Percentiles rank a stretch among this genome's conserved stretches.
Conservation (phyloP, 495 filamentous ascomycete genomes). For the Penicillium coprophilum region DNA sequence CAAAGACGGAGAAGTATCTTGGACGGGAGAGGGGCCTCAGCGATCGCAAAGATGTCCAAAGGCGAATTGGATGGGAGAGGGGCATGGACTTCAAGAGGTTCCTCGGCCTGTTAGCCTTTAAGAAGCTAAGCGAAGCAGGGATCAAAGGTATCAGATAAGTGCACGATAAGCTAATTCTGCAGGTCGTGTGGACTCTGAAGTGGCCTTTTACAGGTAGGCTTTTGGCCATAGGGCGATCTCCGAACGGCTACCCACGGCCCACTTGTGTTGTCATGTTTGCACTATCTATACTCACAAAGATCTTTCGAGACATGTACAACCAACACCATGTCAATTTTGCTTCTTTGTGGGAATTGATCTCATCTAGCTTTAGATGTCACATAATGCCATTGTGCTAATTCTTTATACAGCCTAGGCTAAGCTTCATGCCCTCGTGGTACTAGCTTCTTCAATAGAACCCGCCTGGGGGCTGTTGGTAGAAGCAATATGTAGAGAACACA, state of each 20-base stretch:
- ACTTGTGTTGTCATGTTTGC: slow-evolving; percentile 22
- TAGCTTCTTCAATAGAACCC: no score
- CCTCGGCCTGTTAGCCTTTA: neutral
- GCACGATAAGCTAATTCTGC: slow-evolving; percentile 17
- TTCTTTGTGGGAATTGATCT: neutral
- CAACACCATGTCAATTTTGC: neutral
- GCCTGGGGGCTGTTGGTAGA: no score
- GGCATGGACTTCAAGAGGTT: slow-evolving; percentile 32
- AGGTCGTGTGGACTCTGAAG: slow-evolving; percentile 16
- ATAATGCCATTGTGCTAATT: neutral
- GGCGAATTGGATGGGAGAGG: slow-evolving; percentile 39
- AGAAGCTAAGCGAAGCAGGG: slow-evolving; percentile 1
- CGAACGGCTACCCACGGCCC: slow-evolving; percentile 19
- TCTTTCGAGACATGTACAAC: neutral
- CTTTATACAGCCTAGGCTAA: neutral
- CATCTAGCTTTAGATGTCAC: neutral
- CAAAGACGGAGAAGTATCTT: slow-evolving; percentile 41
- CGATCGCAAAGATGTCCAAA: slow-evolving; percentile 40
- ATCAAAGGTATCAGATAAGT: slow-evolving; percentile 4
- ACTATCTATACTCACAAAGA: neutral
- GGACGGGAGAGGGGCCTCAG: slow-evolving; percentile 30
- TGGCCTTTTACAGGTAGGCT: slow-evolving; percentile 9
- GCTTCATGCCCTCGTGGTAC: neutral
- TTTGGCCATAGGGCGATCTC: slow-evolving; percentile 9
- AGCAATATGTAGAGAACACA: no score